Conservation (phyloP, 1,139 yeast genomes). For the Scheffersomyces titani region DNA sequence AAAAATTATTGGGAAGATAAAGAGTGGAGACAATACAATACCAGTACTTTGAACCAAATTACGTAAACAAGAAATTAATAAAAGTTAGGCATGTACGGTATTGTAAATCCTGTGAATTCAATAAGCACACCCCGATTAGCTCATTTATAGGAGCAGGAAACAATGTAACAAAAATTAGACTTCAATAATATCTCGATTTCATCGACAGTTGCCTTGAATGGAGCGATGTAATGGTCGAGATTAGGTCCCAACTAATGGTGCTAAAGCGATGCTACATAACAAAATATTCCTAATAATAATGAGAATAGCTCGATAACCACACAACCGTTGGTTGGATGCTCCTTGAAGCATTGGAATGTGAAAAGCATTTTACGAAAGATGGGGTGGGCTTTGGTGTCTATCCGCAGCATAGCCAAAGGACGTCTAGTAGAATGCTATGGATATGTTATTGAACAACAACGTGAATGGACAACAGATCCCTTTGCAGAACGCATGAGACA, state of each 20-base stretch:
- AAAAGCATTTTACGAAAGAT: neutral
- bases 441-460: neutral
- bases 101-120: neutral
- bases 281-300: too few species aligned
- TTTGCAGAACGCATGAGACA: neutral
- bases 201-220: neutral
- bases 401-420: neutral
- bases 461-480: neutral
- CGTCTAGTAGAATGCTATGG: neutral
- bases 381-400: neutral
- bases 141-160: neutral
- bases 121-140: neutral
- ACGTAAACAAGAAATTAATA: neutral
- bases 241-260: neutral
- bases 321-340: neutral
- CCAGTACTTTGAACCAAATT: neutral
- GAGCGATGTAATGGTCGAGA: neutral
- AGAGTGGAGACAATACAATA: constrained; percentile 1
- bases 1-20: neutral
- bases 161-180: neutral
- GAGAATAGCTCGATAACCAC: neutral
- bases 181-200: neutral
- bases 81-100: neutral
- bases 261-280: neutral
- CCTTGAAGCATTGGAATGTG: neutral